A percentile compares a stretch with the other conserved stretches of the same genome.
Evolutionary conservation across 2,329 filamentous ascomycete genomes (phyloP).

Genomic region (Venturia asperata): DNA sequence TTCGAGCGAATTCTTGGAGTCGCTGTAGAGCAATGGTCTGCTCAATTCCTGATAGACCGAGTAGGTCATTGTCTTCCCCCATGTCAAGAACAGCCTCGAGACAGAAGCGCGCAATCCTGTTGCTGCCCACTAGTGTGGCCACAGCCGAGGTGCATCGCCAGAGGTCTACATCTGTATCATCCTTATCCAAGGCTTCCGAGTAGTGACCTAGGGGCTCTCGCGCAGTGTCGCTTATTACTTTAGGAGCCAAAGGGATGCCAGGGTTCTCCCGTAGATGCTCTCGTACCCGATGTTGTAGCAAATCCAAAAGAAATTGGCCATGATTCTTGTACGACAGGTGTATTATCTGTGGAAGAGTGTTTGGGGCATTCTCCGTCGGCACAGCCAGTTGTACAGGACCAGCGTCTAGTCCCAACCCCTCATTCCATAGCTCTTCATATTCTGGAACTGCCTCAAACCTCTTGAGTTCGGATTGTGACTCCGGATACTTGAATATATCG

Average conservation of each 20-base stretch:
- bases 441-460: conserved; percentile 52
- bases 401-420: conserved; percentile 22
- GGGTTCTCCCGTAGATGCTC: conserved; percentile 30
- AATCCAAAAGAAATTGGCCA: conserved; percentile 84
- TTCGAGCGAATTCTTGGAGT: conserved; percentile 42
- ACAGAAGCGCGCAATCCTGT: conserved; percentile 53
- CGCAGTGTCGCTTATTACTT: conserved; percentile 32
- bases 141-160: conserved; percentile 56
- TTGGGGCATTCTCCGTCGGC: conserved; percentile 66
- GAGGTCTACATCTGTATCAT: conserved; percentile 57
- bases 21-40: conserved; percentile 48
- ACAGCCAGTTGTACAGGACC: conserved; percentile 46
- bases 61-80: conserved; percentile 49
- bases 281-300: conserved; percentile 48
- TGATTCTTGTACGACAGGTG: conserved; percentile 95
- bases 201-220: conserved; percentile 46
- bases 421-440: conserved; percentile 31
- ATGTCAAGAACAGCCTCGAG: conserved; percentile 57
- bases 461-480: conserved; percentile 77
- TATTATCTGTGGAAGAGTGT: conserved; percentile 77
- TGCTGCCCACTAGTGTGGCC: conserved; percentile 50
- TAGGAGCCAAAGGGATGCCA: conserved; percentile 23
- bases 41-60: conserved; percentile 53
- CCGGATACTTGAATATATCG: conserved; percentile 88
- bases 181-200: conserved; percentile 56